Evolutionary conservation across 2,329 filamentous ascomycete genomes (phyloP).

Genomic region (Teratosphaeria zuluensis): DNA sequence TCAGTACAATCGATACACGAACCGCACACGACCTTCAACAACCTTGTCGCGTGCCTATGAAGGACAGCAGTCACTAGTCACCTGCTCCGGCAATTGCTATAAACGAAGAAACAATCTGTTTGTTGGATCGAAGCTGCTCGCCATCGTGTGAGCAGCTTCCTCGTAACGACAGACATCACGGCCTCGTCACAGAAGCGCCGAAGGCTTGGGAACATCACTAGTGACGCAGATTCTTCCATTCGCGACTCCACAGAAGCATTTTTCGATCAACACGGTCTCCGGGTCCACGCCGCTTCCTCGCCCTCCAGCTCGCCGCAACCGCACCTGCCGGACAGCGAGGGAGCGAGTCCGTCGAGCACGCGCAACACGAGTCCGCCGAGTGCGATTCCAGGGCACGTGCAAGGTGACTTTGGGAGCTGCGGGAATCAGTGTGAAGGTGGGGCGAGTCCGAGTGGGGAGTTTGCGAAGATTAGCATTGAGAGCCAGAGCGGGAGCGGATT

Average conservation of each 20-base stretch:
- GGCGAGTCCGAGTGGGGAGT: conserved; percentile 20
- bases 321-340: neutral
- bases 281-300: conserved; percentile 13
- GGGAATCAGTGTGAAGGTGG: conserved; percentile 16
- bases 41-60: neutral
- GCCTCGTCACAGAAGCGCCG: conserved; percentile 12
- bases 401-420: conserved; percentile 32
- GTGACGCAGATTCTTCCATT: neutral
- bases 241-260: conserved; percentile 6
- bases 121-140: conserved; percentile 6
- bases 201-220: conserved; percentile 5
- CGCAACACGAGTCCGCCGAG: conserved; percentile 23
- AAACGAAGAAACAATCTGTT: neutral
- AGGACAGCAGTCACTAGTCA: neutral
- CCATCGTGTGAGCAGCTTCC: conserved; percentile 5
- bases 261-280: conserved; percentile 10
- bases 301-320: conserved; percentile 15
- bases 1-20: neutral
- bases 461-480: conserved; percentile 20
- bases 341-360: conserved; percentile 4
- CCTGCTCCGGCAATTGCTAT: neutral
- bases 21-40: neutral
- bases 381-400: conserved; percentile 48
- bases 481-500: conserved; percentile 6
- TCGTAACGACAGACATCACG: conserved; percentile 4